phyloP scores from a whole-genome alignment of 176 grass and related monocot species.

The Carex scoparia region DNA sequence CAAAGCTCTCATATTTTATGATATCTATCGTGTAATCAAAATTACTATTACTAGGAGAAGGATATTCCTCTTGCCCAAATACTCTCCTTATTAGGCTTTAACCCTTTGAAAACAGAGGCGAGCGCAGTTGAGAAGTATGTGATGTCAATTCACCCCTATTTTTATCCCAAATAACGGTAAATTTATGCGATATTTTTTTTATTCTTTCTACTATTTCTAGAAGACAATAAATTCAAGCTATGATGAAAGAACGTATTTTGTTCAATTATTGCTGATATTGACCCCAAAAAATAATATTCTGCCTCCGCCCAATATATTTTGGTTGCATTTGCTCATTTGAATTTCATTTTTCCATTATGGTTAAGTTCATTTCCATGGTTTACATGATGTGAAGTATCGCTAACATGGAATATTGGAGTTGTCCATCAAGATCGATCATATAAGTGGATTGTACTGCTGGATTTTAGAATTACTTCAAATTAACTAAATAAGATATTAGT shows the following conservation, averaged over 20 bases:
- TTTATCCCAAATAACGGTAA: no score
- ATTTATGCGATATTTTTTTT: no score
- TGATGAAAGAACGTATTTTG: neutral
- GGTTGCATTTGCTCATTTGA: neutral
- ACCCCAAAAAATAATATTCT: neutral
- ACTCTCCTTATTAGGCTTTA: no score
- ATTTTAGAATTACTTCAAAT: neutral
- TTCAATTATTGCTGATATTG: neutral
- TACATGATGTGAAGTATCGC: neutral
- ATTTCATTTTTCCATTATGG: neutral
- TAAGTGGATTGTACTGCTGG: neutral
- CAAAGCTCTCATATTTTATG: no score
- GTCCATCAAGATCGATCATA: neutral
- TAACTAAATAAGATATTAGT: neutral
- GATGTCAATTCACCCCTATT: no score
- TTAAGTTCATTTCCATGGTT: no score
- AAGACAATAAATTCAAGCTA: neutral
- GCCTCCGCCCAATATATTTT: neutral
- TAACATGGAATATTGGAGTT: neutral
- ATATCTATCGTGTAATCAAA: no score
- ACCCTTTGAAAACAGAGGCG: no score
- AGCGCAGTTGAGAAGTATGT: no score
- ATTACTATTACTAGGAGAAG: no score
- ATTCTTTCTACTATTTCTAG: no score
- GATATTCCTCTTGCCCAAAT: no score